phyloP scores from a whole-genome alignment of 192 early-diverging fungal species.

The Coemansia umbellata region DNA sequence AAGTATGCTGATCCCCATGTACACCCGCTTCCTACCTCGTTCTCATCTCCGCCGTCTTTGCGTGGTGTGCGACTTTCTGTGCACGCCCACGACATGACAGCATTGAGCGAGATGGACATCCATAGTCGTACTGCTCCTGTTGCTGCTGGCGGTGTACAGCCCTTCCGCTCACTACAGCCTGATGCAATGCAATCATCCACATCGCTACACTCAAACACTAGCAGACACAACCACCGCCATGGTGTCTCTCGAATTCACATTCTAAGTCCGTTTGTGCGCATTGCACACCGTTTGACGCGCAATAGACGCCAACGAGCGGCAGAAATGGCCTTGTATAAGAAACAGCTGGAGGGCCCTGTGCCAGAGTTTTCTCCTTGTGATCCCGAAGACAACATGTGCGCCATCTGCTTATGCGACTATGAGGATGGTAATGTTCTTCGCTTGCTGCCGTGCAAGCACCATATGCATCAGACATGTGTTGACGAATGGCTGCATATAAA shows the following conservation, averaged over 20 bases:
- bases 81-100: not conserved
- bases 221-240: slow-evolving; percentile 10
- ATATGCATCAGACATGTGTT: slow-evolving; percentile 80
- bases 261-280: slow-evolving; percentile 41
- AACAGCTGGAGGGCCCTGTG: slow-evolving; percentile 35
- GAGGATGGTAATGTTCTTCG: slow-evolving; percentile 73
- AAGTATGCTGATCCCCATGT: slow-evolving; percentile 47
- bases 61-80: slow-evolving; percentile 10
- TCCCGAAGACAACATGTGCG: slow-evolving; percentile 66
- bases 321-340: slow-evolving; percentile 39
- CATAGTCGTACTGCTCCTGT: not conserved
- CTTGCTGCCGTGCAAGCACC: slow-evolving; percentile 70
- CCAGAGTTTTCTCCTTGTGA: slow-evolving; percentile 53
- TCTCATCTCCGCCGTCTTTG: slow-evolving; percentile 36
- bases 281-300: slow-evolving; percentile 37
- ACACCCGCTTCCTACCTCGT: not conserved
- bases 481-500: slow-evolving; percentile 78
- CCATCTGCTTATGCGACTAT: slow-evolving; percentile 74
- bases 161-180: slow-evolving; percentile 3
- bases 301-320: slow-evolving; percentile 41
- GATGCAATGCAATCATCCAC: slow-evolving; percentile 20
- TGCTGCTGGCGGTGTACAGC: not conserved
- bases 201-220: slow-evolving; percentile 25
- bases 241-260: slow-evolving; percentile 30
- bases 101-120: not conserved